A percentile compares a stretch with the other conserved stretches of the same genome.
These are phyloP conservation scores for Lachancea lanzarotensis DNA, from an alignment of 805 yeast species.

Conservation along the genomic window DNA sequence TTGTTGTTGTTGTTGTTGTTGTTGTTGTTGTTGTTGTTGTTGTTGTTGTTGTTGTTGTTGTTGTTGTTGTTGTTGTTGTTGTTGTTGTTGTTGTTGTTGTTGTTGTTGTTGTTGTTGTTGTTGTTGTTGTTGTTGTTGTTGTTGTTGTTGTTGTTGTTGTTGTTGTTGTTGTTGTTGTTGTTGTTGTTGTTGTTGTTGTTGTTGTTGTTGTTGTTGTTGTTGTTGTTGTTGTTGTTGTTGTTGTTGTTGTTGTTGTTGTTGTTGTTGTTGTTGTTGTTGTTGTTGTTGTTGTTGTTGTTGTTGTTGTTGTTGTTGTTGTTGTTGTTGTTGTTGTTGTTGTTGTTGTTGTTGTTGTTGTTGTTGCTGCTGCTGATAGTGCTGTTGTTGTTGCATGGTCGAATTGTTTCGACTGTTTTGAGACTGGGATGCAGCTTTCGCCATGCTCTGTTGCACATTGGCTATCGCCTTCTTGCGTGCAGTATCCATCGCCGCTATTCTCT, in stretches of 20 bases:
- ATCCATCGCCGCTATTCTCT: slow-evolving; percentile 38
- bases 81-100: slow-evolving; percentile 25
- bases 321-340: slow-evolving; percentile 12
- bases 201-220: slow-evolving; percentile 25
- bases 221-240: slow-evolving; percentile 23
- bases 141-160: slow-evolving; percentile 22
- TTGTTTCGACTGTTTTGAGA: slow-evolving; percentile 12
- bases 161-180: slow-evolving; percentile 24
- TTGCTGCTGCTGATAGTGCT: slow-evolving; percentile 17
- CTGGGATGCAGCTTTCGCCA: slow-evolving; percentile 18
- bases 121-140: slow-evolving; percentile 25
- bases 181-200: slow-evolving; percentile 23
- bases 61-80: slow-evolving; percentile 22
- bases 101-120: slow-evolving; percentile 22
- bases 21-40: slow-evolving; percentile 20
- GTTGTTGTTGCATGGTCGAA: slow-evolving; percentile 12
- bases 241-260: slow-evolving; percentile 24
- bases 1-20: slow-evolving; percentile 26
- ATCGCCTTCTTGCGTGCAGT: slow-evolving; percentile 29
- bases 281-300: slow-evolving; percentile 24
- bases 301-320: slow-evolving; percentile 22
- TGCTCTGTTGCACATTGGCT: slow-evolving; percentile 10
- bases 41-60: slow-evolving; percentile 26
- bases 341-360: slow-evolving; percentile 23
- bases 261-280: slow-evolving; percentile 22